Conservation (phyloP, 345 rosid genomes). For the Ceriops decandra region DNA sequence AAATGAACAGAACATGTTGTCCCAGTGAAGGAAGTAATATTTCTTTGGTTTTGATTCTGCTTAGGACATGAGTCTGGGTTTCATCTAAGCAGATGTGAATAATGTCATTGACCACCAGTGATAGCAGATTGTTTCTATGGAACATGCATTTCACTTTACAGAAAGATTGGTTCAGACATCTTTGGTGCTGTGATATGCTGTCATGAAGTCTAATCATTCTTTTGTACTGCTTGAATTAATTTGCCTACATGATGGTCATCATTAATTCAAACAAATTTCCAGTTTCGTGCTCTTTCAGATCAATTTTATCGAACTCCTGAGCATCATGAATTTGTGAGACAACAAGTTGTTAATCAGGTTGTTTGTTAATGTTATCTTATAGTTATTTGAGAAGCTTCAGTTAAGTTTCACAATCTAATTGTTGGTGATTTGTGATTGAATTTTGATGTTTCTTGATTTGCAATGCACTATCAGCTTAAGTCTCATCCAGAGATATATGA, state of each 20-base stretch:
- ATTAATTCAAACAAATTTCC: not conserved
- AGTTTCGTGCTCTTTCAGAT: slow-evolving; percentile 54
- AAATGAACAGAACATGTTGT: too few species aligned
- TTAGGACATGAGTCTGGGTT: too few species aligned
- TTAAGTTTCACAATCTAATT: not conserved
- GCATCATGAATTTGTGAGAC: slow-evolving; percentile 47
- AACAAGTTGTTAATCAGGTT: slow-evolving; percentile 44
- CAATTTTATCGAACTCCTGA: slow-evolving; percentile 40
- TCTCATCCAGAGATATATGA: slow-evolving; percentile 49
- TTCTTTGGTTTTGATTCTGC: too few species aligned
- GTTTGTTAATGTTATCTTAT: not conserved
- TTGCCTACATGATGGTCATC: not conserved
- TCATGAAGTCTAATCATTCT: too few species aligned
- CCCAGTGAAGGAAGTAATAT: too few species aligned
- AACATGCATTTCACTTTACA: too few species aligned
- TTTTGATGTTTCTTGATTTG: slow-evolving; percentile 15
- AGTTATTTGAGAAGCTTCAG: not conserved
- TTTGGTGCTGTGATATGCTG: too few species aligned
- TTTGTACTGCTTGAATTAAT: too few species aligned
- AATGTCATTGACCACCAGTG: too few species aligned
- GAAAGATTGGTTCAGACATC: too few species aligned
- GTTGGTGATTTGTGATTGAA: not conserved
- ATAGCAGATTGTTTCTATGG: too few species aligned
- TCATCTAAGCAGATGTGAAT: too few species aligned
- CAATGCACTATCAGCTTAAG: slow-evolving; percentile 38